These are phyloP conservation scores for Ceratobasidium sp. DNA, from an alignment of 1,284 basidiomycete genomes.

Conservation along the genomic window DNA sequence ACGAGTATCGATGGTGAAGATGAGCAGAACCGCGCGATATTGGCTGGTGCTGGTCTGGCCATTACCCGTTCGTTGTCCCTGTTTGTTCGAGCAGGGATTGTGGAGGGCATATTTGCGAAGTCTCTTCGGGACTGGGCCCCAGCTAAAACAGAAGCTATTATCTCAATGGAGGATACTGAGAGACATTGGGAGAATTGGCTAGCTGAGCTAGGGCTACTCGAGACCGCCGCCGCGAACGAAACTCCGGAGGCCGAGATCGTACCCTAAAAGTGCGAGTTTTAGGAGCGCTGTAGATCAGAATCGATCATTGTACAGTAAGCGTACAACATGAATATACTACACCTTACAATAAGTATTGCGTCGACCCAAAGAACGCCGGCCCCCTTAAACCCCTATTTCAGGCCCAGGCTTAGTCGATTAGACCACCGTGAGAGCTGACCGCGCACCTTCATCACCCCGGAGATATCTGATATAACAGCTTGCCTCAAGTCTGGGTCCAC, in stretches of 20 bases:
- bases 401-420: too few relatives aligned
- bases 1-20: conserved; percentile 43
- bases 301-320: conserved; percentile 7
- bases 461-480: too few relatives aligned
- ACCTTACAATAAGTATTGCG: too few relatives aligned
- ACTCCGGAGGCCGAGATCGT: neutral
- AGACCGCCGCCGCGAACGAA: neutral
- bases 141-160: conserved; percentile 28
- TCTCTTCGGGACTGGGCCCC: conserved; percentile 28
- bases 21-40: conserved; percentile 36
- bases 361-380: too few relatives aligned
- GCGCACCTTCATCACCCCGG: too few relatives aligned
- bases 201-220: conserved; percentile 30
- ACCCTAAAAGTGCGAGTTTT: too few relatives aligned
- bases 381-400: too few relatives aligned
- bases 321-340: neutral
- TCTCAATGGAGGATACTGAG: conserved; percentile 17
- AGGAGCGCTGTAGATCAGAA: neutral
- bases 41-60: conserved; percentile 38
- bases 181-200: conserved; percentile 36
- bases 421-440: too few relatives aligned
- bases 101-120: conserved; percentile 36
- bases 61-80: conserved; percentile 14
- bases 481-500: too few relatives aligned
- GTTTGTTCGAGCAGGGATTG: conserved; percentile 31